Evolutionary conservation across 2,329 filamentous ascomycete species (phyloP).

Genomic region (Claviceps monticola): DNA sequence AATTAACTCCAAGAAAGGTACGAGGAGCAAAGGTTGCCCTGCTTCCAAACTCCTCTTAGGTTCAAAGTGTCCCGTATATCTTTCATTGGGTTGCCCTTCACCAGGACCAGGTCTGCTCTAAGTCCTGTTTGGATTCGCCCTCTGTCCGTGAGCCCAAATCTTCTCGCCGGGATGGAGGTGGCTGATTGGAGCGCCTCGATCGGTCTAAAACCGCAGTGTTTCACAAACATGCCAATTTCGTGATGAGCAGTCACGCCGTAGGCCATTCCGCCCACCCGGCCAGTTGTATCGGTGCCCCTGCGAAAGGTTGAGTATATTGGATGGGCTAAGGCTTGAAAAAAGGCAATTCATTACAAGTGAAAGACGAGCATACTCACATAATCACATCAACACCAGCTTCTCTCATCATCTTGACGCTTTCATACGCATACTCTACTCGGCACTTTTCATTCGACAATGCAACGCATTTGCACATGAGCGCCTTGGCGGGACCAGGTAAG

Average conservation of each 20-base stretch:
- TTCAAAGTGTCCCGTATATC: slow-evolving; percentile 3
- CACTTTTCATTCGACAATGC: slow-evolving; percentile 2
- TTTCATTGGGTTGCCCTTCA: slow-evolving; percentile 7
- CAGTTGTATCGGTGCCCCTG: slow-evolving; percentile 9
- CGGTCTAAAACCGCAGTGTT: slow-evolving; percentile 7
- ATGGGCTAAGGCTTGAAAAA: not conserved
- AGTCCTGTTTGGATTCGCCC: slow-evolving; percentile 5
- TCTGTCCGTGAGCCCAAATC: slow-evolving; percentile 7
- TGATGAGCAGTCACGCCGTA: slow-evolving; percentile 8
- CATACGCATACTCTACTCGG: slow-evolving; percentile 8
- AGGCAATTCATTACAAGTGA: not conserved
- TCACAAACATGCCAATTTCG: slow-evolving; percentile 8
- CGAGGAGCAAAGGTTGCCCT: slow-evolving; percentile 5
- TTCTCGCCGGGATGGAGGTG: slow-evolving; percentile 7
- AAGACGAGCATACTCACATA: slow-evolving; percentile 4
- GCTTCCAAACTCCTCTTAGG: slow-evolving; percentile 8
- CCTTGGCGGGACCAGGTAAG: slow-evolving; percentile 4
- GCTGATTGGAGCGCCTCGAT: slow-evolving; percentile 8
- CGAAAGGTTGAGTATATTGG: not conserved
- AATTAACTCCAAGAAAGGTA: not conserved
- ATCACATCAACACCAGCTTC: slow-evolving; percentile 7
- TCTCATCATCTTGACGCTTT: slow-evolving; percentile 6
- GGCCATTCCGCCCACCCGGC: slow-evolving; percentile 5
- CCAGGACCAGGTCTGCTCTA: slow-evolving; percentile 8
- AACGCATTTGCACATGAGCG: slow-evolving; percentile 5